These are phyloP conservation scores for Lasiodiplodia hormozganensis DNA, from an alignment of 2,329 filamentous ascomycete genomes.

Conservation along the genomic window DNA sequence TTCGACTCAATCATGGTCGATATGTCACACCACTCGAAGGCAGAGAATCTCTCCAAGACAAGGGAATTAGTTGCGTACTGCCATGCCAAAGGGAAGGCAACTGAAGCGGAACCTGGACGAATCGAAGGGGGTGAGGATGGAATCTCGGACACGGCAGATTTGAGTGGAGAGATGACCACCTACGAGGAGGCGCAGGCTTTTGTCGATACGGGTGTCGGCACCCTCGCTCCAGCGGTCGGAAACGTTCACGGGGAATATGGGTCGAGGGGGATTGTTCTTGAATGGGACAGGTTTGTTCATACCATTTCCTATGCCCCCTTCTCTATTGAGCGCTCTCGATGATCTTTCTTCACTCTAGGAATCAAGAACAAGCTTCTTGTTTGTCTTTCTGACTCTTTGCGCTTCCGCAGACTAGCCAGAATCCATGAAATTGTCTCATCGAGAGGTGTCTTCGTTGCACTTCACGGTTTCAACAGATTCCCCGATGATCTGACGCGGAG, in stretches of 20 bases:
- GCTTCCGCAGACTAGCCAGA: too few relatives aligned
- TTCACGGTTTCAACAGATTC: constrained; percentile 66
- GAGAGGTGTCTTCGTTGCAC: constrained; percentile 56
- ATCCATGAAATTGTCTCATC: constrained; percentile 28
- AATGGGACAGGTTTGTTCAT: constrained; percentile 34
- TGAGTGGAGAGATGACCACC: constrained; percentile 70
- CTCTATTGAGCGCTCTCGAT: too few relatives aligned
- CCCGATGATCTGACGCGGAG: constrained; percentile 55
- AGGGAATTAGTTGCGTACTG: constrained; percentile 67
- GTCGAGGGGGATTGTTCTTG: constrained; percentile 55
- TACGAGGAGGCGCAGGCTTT: constrained; percentile 73
- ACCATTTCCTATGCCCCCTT: too few relatives aligned
- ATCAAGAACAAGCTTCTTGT: background rate
- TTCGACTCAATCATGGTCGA: constrained; percentile 81
- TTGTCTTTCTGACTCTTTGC: constrained; percentile 24
- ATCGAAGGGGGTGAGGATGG: constrained; percentile 79
- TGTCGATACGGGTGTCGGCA: constrained; percentile 72
- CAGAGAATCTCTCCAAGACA: constrained; percentile 70
- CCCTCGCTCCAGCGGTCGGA: constrained; percentile 75
- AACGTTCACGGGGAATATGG: constrained; percentile 80
- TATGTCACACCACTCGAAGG: constrained; percentile 74
- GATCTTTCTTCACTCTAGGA: background rate
- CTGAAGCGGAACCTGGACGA: constrained; percentile 73
- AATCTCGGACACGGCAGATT: constrained; percentile 69
- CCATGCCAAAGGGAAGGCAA: constrained; percentile 68